Conservation (phyloP, 192 early-diverging fungal species). For the Backusella macrospora region DNA sequence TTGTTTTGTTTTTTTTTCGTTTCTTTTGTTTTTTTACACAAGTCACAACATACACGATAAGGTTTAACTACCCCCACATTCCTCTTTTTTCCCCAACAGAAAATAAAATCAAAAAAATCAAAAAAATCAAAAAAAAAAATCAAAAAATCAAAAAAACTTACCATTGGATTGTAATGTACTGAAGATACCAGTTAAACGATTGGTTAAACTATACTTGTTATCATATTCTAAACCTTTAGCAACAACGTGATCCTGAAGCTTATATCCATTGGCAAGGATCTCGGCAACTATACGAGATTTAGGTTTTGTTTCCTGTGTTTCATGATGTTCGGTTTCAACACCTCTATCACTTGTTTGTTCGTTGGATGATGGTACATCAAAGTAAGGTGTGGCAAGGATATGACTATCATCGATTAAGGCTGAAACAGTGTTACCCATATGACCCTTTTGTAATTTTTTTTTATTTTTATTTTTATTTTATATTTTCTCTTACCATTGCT, state of each 20-base stretch:
- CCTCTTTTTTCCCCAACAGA: no score
- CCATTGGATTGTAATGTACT: conserved; percentile 30
- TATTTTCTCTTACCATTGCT: conserved; percentile 45
- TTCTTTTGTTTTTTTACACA: no score
- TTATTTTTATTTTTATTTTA: neutral
- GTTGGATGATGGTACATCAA: no score
- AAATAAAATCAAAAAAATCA: neutral
- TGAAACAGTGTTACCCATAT: no score
- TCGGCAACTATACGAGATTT: conserved; percentile 63
- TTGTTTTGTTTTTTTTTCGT: no score
- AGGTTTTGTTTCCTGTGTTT: conserved; percentile 44
- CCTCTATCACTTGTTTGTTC: no score
- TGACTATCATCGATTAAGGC: conserved; percentile 61
- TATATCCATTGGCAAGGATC: conserved; percentile 72
- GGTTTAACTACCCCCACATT: no score
- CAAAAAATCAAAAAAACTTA: neutral
- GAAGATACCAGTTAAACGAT: conserved; percentile 45
- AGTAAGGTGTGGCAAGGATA: conserved; percentile 55
- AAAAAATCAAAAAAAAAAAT: neutral
- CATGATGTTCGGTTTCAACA: neutral
- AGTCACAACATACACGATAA: no score
- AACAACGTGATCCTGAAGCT: conserved; percentile 65
- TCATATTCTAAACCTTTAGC: conserved; percentile 69
- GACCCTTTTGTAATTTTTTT: no score
- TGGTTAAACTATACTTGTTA: conserved; percentile 58